These are phyloP conservation scores for Corchorus olitorius DNA, from an alignment of 345 rosid genomes.

Conservation along the genomic window DNA sequence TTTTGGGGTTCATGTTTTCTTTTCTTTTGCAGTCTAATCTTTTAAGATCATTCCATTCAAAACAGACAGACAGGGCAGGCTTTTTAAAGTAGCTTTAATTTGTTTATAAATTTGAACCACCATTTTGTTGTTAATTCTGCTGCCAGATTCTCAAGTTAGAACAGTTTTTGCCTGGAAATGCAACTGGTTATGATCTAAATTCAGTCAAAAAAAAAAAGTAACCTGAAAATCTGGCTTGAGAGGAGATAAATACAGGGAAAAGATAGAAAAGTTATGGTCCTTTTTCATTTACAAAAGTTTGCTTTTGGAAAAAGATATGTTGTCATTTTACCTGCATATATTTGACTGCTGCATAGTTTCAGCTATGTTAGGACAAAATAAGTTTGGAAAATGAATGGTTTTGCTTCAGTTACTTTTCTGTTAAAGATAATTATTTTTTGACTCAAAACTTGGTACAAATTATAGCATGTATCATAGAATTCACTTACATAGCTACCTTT, in stretches of 20 bases:
- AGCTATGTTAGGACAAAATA: background rate
- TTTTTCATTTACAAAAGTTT: background rate
- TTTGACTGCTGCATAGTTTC: background rate
- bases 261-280: constrained; percentile 1
- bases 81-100: constrained; percentile 27
- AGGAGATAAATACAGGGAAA: background rate
- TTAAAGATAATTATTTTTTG: too few species aligned
- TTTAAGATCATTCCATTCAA: constrained; percentile 3
- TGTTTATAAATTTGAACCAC: constrained; percentile 3
- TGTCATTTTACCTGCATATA: background rate
- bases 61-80: constrained; percentile 9
- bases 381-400: background rate
- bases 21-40: background rate
- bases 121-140: background rate
- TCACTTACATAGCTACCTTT: too few species aligned
- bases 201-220: background rate
- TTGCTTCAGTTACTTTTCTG: background rate
- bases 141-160: background rate
- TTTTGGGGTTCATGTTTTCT: background rate
- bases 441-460: too few species aligned
- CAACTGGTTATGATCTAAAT: background rate
- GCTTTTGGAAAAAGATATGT: background rate
- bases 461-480: too few species aligned
- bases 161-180: background rate
- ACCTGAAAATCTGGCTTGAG: background rate